Percentiles rank a stretch among this genome's conserved stretches.
These are phyloP conservation scores for Gossypium davidsonii DNA, from an alignment of 441 rosid genomes.

Conservation along the genomic window DNA sequence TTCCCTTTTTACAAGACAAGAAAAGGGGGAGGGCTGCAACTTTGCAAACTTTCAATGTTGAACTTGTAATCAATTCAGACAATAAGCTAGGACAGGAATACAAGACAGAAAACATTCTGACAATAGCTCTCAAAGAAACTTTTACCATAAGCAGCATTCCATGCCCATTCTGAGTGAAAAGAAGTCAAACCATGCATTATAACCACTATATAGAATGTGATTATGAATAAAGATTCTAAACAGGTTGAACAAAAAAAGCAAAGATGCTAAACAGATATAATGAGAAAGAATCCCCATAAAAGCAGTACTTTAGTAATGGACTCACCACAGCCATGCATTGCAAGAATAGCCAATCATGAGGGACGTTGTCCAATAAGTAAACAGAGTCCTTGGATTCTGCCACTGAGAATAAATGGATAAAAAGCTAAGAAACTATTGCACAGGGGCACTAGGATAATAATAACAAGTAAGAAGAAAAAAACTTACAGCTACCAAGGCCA, in stretches of 20 bases:
- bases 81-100: not conserved
- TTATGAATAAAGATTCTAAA: not conserved
- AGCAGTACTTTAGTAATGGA: not conserved
- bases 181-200: not conserved
- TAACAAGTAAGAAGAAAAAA: not conserved
- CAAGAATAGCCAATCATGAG: slow-evolving; percentile 93
- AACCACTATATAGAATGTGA: not conserved
- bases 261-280: slow-evolving; percentile 1
- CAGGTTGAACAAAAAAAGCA: not conserved
- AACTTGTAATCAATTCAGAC: not conserved
- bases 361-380: slow-evolving; percentile 77
- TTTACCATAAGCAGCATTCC: not conserved
- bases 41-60: not conserved
- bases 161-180: not conserved
- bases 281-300: not conserved
- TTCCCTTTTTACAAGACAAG: not conserved
- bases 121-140: slow-evolving; percentile 1
- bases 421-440: slow-evolving; percentile 3
- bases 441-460: not conserved
- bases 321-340: slow-evolving; percentile 97
- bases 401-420: slow-evolving; percentile 46
- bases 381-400: slow-evolving; percentile 71
- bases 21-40: not conserved
- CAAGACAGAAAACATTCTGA: not conserved
- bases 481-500: slow-evolving; percentile 87